Evolutionary conservation across 306 rosid species (phyloP).

Genomic region (Corylus americana): DNA sequence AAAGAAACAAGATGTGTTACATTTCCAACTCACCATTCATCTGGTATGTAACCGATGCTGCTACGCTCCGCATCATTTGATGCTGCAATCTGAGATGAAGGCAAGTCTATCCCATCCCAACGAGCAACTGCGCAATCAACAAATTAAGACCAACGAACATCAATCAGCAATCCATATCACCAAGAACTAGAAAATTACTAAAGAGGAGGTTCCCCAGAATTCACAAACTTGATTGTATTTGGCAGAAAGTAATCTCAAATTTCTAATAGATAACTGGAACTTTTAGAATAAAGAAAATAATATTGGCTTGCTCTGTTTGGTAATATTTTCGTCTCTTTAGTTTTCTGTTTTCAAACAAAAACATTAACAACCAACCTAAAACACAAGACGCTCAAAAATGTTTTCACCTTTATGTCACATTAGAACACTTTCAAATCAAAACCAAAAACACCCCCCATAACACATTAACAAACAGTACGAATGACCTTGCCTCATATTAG

Average conservation of each 20-base stretch:
- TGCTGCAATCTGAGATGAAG: constrained; percentile 38
- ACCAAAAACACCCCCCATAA: too few relatives aligned
- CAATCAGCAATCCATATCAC: not conserved
- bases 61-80: constrained; percentile 30
- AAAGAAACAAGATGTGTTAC: not conserved
- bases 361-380: too few relatives aligned
- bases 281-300: not conserved
- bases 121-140: constrained; percentile 63
- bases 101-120: constrained; percentile 74
- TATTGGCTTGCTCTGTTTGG: too few relatives aligned
- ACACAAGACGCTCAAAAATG: too few relatives aligned
- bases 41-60: constrained; percentile 71
- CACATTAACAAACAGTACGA: too few relatives aligned
- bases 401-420: too few relatives aligned
- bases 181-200: not conserved
- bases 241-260: not conserved
- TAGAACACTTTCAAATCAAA: too few relatives aligned
- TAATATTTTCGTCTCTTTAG: too few relatives aligned
- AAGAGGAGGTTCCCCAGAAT: not conserved
- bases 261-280: not conserved
- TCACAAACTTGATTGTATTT: constrained; percentile 11
- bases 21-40: constrained; percentile 73
- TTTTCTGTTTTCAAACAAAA: too few relatives aligned
- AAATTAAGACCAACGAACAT: constrained; percentile 16
- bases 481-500: not conserved